Evolutionary conservation across 495 filamentous ascomycete species (phyloP).

Genomic region (Xylaria scruposa): DNA sequence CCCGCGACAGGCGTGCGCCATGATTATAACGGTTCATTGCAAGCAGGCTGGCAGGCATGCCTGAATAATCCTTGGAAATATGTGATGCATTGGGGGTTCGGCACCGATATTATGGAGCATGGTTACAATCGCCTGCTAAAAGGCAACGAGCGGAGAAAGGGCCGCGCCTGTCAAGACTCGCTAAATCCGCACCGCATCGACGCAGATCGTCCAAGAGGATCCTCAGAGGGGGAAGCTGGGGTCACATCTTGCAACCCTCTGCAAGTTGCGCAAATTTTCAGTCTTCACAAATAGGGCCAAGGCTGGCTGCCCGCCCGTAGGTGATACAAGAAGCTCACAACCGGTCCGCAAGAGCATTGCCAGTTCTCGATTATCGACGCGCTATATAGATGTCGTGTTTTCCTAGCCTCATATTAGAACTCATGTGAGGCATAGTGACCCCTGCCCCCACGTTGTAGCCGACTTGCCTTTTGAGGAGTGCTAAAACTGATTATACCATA

Average conservation of each 20-base stretch:
- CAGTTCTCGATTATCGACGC: neutral
- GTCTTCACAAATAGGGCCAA: neutral
- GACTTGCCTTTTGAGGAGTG: neutral
- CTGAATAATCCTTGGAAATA: neutral
- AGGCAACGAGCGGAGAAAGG: conserved; percentile 16
- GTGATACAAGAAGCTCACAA: neutral
- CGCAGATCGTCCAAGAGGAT: conserved; percentile 9
- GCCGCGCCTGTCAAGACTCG: neutral
- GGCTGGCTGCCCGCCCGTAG: neutral
- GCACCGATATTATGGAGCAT: conserved; percentile 9
- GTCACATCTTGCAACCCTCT: conserved; percentile 16
- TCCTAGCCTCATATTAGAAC: neutral
- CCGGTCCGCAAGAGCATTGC: neutral
- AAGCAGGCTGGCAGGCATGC: neutral
- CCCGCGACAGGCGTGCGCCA: neutral
- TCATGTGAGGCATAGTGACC: neutral
- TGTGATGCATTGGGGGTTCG: neutral
- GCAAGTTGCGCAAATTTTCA: neutral
- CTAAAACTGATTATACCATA: neutral
- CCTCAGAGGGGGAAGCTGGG: neutral
- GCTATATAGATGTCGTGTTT: neutral
- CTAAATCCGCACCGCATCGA: neutral
- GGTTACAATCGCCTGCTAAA: conserved; percentile 14
- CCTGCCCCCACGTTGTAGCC: neutral
- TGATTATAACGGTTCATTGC: neutral